These are phyloP conservation scores for Candida buenavistaensis DNA, from an alignment of 1,139 yeast species.

Conservation along the genomic window DNA sequence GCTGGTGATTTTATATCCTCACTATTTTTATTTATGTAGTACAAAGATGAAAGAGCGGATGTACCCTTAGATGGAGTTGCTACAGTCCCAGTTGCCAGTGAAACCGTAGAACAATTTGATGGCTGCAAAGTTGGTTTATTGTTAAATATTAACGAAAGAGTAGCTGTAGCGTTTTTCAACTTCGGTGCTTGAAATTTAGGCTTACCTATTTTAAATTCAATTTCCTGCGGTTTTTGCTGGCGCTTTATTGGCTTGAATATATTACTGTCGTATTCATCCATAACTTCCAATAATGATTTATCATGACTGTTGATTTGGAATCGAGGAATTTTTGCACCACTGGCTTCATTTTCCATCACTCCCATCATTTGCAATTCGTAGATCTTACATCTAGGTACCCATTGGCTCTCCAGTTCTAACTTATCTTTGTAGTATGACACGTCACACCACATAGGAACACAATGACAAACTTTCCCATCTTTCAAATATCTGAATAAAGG, in stretches of 20 bases:
- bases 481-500: conserved; percentile 77
- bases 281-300: conserved; percentile 45
- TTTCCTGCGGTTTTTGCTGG: conserved; percentile 16
- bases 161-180: conserved; percentile 21
- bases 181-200: conserved; percentile 18
- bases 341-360: conserved; percentile 84
- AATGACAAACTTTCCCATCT: conserved; percentile 58
- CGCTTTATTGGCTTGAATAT: conserved; percentile 39
- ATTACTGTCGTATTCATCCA: conserved; percentile 61
- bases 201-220: conserved; percentile 69
- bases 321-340: conserved; percentile 61
- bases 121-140: conserved; percentile 19
- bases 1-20: conserved; percentile 21
- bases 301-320: conserved; percentile 29
- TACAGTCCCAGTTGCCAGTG: conserved; percentile 42
- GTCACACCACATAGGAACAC: conserved; percentile 94
- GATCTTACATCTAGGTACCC: conserved; percentile 92
- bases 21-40: conserved; percentile 37
- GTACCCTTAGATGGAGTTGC: conserved; percentile 27
- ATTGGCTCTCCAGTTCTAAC: conserved; percentile 50
- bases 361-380: conserved; percentile 99
- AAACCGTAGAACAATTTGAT: conserved; percentile 30
- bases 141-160: conserved; percentile 29
- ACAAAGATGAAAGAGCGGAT: conserved; percentile 43
- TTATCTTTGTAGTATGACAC: conserved; percentile 79